Percentiles rank a stretch among this genome's conserved stretches.
phyloP scores from a whole-genome alignment of 768 basidiomycete genomes.

The Sporobolomyces roseus region DNA sequence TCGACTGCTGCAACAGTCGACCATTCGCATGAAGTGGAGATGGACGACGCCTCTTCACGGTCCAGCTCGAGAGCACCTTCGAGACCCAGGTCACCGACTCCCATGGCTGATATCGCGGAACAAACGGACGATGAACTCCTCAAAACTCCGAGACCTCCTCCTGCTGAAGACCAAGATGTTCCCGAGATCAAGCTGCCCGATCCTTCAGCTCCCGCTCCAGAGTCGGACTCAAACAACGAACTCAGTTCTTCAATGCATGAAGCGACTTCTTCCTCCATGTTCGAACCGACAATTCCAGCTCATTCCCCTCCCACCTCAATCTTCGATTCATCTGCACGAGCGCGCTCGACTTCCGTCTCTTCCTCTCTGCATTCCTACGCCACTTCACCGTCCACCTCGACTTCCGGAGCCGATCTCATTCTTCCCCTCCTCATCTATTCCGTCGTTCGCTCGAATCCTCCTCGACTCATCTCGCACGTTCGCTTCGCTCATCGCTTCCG shows the following conservation, averaged over 20 bases:
- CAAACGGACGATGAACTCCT: constrained; percentile 23
- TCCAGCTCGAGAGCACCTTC: constrained; percentile 28
- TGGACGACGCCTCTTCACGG: constrained; percentile 42
- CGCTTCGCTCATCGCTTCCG: constrained; percentile 57
- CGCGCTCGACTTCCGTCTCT: neutral
- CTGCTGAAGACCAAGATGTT: constrained; percentile 3
- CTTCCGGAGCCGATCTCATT: constrained; percentile 77
- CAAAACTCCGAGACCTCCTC: constrained; percentile 22
- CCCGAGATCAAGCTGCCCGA: constrained; percentile 41
- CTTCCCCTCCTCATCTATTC: constrained; percentile 90
- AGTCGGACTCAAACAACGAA: constrained; percentile 1
- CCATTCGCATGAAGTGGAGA: constrained; percentile 29
- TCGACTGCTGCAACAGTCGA: neutral
- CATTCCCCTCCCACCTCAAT: constrained; percentile 22
- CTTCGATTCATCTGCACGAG: constrained; percentile 27
- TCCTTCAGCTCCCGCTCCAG: neutral
- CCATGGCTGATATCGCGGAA: neutral
- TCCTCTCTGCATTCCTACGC: constrained; percentile 3
- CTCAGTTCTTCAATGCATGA: constrained; percentile 26
- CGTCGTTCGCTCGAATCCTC: constrained; percentile 87
- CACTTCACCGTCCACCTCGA: constrained; percentile 8
- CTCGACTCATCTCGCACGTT: constrained; percentile 68
- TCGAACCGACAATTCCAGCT: neutral
- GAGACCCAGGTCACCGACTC: constrained; percentile 16
- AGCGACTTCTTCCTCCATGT: constrained; percentile 18